Evolutionary conservation across 2,329 filamentous ascomycete species (phyloP).

Genomic region (Alternaria sp.): DNA sequence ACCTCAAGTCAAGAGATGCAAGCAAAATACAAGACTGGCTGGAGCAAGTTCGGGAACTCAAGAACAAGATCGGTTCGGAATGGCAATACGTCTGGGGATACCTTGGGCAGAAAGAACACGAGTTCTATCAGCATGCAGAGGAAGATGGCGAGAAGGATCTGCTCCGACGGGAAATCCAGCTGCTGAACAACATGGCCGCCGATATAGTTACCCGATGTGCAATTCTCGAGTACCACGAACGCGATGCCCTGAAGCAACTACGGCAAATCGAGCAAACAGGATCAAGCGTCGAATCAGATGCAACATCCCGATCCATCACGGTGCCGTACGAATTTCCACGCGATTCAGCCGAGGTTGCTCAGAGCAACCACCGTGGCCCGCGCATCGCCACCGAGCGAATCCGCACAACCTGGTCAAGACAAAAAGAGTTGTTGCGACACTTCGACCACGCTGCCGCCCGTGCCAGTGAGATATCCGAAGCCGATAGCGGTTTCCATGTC

Average conservation of each 20-base stretch:
- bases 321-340: background rate
- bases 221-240: constrained; percentile 20
- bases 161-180: constrained; percentile 19
- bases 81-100: constrained; percentile 22
- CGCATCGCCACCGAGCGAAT: constrained; percentile 7
- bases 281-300: background rate
- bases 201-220: constrained; percentile 12
- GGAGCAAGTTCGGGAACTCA: constrained; percentile 18
- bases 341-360: background rate
- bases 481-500: background rate
- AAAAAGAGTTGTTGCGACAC: constrained; percentile 8
- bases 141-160: constrained; percentile 22
- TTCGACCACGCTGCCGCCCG: constrained; percentile 7
- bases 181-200: constrained; percentile 21
- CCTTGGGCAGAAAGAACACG: constrained; percentile 22
- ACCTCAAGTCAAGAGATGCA: constrained; percentile 10
- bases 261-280: constrained; percentile 13
- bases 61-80: constrained; percentile 12
- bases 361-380: constrained; percentile 1
- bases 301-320: background rate
- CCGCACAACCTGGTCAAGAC: constrained; percentile 10
- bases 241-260: constrained; percentile 24
- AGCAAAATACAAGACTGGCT: constrained; percentile 19
- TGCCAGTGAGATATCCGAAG: background rate
- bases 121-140: constrained; percentile 17